phyloP scores from a whole-genome alignment of 2,329 filamentous ascomycete genomes.

The Aspergillus bombycis region DNA sequence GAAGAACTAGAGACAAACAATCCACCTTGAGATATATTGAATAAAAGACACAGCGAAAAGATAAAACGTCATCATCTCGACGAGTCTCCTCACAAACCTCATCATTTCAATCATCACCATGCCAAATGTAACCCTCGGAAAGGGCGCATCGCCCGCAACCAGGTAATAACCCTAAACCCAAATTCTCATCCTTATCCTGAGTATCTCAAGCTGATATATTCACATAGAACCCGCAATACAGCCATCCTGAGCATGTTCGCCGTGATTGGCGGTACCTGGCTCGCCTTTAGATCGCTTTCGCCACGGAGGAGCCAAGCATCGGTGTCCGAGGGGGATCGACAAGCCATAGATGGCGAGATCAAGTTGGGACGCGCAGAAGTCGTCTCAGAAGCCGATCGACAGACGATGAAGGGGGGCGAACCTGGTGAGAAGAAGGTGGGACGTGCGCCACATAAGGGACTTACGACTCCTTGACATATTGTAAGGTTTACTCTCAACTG shows the following conservation, averaged over 20 bases:
- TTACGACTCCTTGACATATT: background rate
- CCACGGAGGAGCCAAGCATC: background rate
- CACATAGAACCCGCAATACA: background rate
- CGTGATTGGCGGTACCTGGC: background rate
- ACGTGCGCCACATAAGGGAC: background rate
- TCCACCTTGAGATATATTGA: too few species aligned
- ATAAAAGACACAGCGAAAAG: too few species aligned
- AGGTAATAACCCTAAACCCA: background rate
- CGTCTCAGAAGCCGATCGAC: background rate
- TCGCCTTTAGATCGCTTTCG: background rate
- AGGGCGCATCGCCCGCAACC: background rate
- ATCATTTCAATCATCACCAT: background rate
- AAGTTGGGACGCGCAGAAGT: background rate
- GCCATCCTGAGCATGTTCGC: background rate
- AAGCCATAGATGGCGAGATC: background rate
- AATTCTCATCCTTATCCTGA: too few species aligned
- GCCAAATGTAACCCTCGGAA: background rate
- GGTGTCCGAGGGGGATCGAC: background rate
- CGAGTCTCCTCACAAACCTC: too few species aligned
- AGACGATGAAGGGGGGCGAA: background rate
- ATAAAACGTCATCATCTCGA: too few species aligned
- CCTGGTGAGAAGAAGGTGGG: background rate
- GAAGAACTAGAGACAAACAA: too few species aligned
- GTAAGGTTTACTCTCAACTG: too few species aligned
- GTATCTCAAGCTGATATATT: too few species aligned